Evolutionary conservation across 1,284 basidiomycete genomes (phyloP), one percentile per base, ranked within the genome.

Genomic region (Marasmius sp.): DNA sequence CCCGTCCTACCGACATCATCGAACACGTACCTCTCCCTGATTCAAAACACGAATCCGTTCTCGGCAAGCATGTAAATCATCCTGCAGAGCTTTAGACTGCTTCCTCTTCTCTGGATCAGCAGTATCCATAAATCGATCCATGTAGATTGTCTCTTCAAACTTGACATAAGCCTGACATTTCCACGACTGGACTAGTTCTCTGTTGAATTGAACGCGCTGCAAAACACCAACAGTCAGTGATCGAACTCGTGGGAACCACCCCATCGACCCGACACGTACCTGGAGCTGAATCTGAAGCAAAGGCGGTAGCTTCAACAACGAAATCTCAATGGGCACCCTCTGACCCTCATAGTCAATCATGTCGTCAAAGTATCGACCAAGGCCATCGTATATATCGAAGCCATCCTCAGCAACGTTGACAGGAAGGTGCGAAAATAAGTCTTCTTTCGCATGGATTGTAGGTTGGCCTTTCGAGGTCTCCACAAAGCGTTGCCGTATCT

Each of bases 121-220:
- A 57, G 82, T 85, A 59, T 94, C 90, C 68, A 97, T 79, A 80
- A 97, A 99, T 5, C 97, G 89, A 73, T 98, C 96, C 85, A 99
- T 88, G 69, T 86, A 90, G 7, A 99, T 81, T 11, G 86, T 91
- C 73, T 97, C 92, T 6, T 83, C 88, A 71, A 97, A 97, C 68
- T 91, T 92, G 66, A 99, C 88, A 71, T 96, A 97, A 1, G 94
- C 95, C 72, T 99, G 97, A 10, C 93, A 95, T 75, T 99, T 99
- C 79, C 92, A 96, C 16, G 95, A 89, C 65, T 95, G 89, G 61
- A 92, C 81, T 0, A 89, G 92, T 66, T 91, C 89, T 14, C 94
- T 85, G 73, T 99, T 96, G 78, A 97, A 99, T 86, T 98, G 97
- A 1, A 96, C 97, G 63, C 97, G 85, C 92, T 98, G 68, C 39